Conservation (phyloP, 805 yeast genomes). For the Yamadazyma kitorensis region DNA sequence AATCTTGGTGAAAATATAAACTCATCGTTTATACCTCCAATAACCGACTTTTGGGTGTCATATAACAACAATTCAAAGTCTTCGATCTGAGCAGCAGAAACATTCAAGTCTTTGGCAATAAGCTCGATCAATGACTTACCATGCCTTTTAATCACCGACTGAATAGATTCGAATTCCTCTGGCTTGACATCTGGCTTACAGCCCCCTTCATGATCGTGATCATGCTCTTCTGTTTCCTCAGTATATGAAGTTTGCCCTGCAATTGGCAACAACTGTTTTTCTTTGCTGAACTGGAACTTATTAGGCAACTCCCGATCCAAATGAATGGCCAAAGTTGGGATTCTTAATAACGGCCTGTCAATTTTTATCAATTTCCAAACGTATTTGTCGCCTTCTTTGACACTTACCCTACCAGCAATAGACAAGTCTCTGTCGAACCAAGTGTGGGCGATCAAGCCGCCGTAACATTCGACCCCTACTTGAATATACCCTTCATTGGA, state of each 20-base stretch:
- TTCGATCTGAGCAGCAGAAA: constrained; percentile 58
- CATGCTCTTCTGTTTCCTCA: constrained; percentile 14
- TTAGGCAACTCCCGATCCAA: constrained; percentile 71
- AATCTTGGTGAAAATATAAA: constrained; percentile 88
- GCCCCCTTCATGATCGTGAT: constrained; percentile 17
- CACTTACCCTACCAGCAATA: constrained; percentile 80
- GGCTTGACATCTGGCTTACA: constrained; percentile 51
- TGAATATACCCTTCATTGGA: constrained; percentile 74
- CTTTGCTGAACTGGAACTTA: constrained; percentile 87
- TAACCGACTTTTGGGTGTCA: constrained; percentile 77
- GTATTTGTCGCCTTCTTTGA: constrained; percentile 42
- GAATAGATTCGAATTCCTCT: constrained; percentile 62
- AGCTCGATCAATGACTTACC: constrained; percentile 64
- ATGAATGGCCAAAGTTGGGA: constrained; percentile 94
- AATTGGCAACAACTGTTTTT: constrained; percentile 81
- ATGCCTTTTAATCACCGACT: constrained; percentile 70
- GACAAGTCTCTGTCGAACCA: constrained; percentile 96
- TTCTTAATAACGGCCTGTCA: constrained; percentile 79
- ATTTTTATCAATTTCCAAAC: constrained; percentile 74
- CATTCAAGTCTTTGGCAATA: constrained; percentile 63
- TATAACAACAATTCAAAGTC: constrained; percentile 86
- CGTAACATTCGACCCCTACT: constrained; percentile 91
- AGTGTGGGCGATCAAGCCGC: constrained; percentile 95
- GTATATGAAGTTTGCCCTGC: constrained; percentile 51
- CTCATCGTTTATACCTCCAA: constrained; percentile 90